A percentile compares a stretch with the other conserved stretches of the same genome.
phyloP scores from a whole-genome alignment of 169 alveolate genomes.

The Prorocentrum cordatum region DNA sequence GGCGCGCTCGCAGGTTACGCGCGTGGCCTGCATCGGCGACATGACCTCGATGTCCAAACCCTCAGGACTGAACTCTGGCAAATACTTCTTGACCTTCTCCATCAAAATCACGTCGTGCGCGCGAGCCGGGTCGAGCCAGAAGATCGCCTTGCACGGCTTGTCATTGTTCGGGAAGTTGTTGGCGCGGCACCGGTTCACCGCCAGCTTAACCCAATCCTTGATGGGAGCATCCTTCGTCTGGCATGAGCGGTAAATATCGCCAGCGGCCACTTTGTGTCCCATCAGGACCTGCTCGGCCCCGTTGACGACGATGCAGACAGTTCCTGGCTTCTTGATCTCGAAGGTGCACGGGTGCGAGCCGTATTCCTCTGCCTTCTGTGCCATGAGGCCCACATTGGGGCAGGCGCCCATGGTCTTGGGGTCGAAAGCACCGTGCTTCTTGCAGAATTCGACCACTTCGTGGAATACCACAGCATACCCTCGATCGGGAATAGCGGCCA shows the following conservation, averaged over 20 bases:
- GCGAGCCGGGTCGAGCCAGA: neutral
- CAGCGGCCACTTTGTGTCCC: neutral
- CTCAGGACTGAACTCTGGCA: neutral
- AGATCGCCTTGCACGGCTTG: conserved; percentile 13
- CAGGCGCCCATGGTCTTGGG: conserved; percentile 40
- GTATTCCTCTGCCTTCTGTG: conserved; percentile 71
- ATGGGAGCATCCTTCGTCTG: conserved; percentile 34
- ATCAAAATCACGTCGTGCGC: conserved; percentile 13
- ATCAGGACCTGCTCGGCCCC: neutral
- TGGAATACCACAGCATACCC: neutral
- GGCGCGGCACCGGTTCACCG: neutral
- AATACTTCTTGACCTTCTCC: conserved; percentile 1
- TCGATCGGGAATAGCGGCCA: neutral
- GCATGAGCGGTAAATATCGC: conserved; percentile 49
- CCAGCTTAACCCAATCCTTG: conserved; percentile 44
- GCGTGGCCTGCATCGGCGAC: conserved; percentile 2
- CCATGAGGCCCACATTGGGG: conserved; percentile 69
- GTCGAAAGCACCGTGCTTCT: conserved; percentile 2
- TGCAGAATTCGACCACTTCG: neutral
- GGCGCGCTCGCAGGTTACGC: neutral
- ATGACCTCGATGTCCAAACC: conserved; percentile 14
- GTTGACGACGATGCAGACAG: neutral
- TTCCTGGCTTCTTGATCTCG: conserved; percentile 12
- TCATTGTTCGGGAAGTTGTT: neutral
- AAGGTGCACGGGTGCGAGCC: conserved; percentile 62